phyloP scores from a whole-genome alignment of 163 green algal genomes.

The Scenedesmus sp. region DNA sequence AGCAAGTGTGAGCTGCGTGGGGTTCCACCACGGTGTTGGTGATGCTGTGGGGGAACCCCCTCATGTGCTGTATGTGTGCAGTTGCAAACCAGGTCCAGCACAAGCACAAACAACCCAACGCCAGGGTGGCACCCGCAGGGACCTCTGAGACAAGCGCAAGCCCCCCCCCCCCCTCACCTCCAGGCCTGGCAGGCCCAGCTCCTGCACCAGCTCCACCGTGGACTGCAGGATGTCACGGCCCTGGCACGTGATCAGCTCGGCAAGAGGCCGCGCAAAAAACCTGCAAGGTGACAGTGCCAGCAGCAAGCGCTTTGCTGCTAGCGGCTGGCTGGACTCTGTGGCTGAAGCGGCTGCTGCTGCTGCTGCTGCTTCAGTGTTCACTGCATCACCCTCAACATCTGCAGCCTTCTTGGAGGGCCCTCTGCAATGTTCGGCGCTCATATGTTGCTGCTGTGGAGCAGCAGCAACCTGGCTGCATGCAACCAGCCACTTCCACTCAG shows the following conservation, averaged over 20 bases:
- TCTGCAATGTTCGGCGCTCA: not conserved
- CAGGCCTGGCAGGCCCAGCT: slow-evolving; percentile 52
- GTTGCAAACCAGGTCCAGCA: too few relatives aligned
- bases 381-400: not conserved
- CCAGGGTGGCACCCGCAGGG: too few relatives aligned
- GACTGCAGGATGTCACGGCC: slow-evolving; percentile 95
- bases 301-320: not conserved
- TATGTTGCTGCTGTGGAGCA: not conserved
- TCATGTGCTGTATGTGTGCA: too few relatives aligned
- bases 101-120: too few relatives aligned
- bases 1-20: not conserved
- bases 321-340: not conserved
- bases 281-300: slow-evolving; percentile 45
- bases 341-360: not conserved
- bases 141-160: too few relatives aligned
- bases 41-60: too few relatives aligned
- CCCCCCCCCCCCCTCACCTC: slow-evolving; percentile 55
- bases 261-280: slow-evolving; percentile 96
- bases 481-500: too few relatives aligned
- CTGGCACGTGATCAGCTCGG: slow-evolving; percentile 95
- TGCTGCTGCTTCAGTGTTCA: too few relatives aligned
- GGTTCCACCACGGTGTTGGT: too few relatives aligned
- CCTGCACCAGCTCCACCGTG: slow-evolving; percentile 96
- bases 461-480: not conserved
- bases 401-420: not conserved